Evolutionary conservation across 331 rosid species (phyloP).

Genomic region (Cydonia oblonga): DNA sequence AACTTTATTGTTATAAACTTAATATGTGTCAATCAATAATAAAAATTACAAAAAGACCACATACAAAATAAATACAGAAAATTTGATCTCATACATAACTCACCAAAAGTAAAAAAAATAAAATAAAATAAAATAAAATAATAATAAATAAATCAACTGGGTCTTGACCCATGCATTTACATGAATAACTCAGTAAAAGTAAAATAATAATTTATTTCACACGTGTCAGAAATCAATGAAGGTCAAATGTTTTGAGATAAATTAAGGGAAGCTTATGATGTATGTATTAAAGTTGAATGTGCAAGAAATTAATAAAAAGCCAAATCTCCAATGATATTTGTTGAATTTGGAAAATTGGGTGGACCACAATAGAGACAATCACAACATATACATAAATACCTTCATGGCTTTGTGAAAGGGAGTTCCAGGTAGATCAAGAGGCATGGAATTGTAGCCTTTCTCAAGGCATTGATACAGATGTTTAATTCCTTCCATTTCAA

Average conservation of each 20-base stretch:
- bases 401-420: conserved; percentile 62
- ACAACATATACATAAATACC: conserved; percentile 22
- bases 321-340: neutral
- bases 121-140: no score
- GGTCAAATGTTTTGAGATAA: neutral
- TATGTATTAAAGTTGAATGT: neutral
- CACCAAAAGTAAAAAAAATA: no score
- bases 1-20: no score
- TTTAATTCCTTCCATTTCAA: conserved; percentile 57
- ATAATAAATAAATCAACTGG: no score
- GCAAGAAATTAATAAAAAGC: neutral
- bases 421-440: conserved; percentile 69
- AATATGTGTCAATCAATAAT: no score
- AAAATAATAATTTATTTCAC: no score
- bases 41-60: no score
- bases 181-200: no score
- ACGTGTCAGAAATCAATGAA: no score
- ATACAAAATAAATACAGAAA: no score
- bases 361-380: neutral
- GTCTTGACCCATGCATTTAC: no score
- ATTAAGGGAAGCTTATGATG: neutral
- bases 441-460: conserved; percentile 86
- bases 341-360: neutral
- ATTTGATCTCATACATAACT: no score
- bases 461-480: conserved; percentile 49